These are phyloP conservation scores for Emmonsia crescens DNA, from an alignment of 2,329 filamentous ascomycete species.

Conservation along the genomic window DNA sequence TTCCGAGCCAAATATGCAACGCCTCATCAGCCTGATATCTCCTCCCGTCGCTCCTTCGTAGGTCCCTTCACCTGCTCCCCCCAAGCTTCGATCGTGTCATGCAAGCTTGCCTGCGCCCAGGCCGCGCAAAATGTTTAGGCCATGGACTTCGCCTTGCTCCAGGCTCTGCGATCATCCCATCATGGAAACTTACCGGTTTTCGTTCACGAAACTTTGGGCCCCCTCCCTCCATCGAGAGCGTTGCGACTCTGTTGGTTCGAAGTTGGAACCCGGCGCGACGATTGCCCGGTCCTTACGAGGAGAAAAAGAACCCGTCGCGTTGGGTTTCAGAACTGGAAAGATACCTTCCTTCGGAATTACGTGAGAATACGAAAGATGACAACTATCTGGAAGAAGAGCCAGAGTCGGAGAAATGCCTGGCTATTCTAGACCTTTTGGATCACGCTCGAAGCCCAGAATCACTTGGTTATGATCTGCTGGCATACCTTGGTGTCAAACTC, in stretches of 20 bases:
- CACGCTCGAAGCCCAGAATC: slow-evolving; percentile 17
- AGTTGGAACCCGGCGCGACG: slow-evolving; percentile 5
- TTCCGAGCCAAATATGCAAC: slow-evolving; percentile 3
- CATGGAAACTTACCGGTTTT: background rate
- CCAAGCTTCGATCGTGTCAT: slow-evolving; percentile 30
- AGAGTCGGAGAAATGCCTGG: slow-evolving; percentile 18
- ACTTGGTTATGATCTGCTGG: slow-evolving; percentile 27
- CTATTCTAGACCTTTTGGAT: slow-evolving; percentile 23
- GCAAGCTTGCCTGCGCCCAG: slow-evolving; percentile 29
- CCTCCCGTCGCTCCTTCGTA: slow-evolving; percentile 16
- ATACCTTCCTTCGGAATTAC: slow-evolving; percentile 22
- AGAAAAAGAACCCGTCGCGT: slow-evolving; percentile 17
- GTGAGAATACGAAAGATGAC: slow-evolving; percentile 5
- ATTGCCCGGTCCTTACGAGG: slow-evolving; percentile 13
- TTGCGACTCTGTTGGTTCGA: slow-evolving; percentile 3
- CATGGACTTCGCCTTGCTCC: slow-evolving; percentile 17
- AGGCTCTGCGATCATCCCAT: background rate
- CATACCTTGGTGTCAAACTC: slow-evolving; percentile 29
- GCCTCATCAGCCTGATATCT: background rate
- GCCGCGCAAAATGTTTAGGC: slow-evolving; percentile 26
- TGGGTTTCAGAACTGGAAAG: slow-evolving; percentile 28
- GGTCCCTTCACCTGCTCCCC: slow-evolving; percentile 20
- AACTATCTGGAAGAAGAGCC: slow-evolving; percentile 7
- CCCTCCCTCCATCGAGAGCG: background rate
- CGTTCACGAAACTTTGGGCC: background rate